Evolutionary conservation across 306 rosid genomes (phyloP), one percentile per base, ranked within the genome.

Genomic region (Glycine latifolia): DNA sequence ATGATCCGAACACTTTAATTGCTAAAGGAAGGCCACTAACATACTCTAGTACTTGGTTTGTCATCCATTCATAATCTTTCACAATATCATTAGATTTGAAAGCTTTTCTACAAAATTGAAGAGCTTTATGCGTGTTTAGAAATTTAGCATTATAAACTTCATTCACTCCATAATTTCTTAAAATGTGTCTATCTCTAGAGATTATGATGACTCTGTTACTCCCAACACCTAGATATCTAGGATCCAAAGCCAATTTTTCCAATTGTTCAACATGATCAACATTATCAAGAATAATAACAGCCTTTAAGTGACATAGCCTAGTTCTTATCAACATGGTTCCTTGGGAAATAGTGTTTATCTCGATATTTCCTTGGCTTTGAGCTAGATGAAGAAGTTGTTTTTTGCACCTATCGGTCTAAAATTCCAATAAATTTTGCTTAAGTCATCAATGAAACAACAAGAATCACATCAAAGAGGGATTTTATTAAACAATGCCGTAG

Each of bases 1-100:
- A 26, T 2, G 1, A 26, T 2, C 2, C 31, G 2, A 84, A 48
- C 4, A 48, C 67, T 73, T 20, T 58, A 39, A 84, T 50, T 8
- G 81, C 84, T 12, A 84, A 65, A 0, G 87, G 82, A 12, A 60
- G 79, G 1, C 74, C 87, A 0, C 16, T 5, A 0, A 46, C 87
- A 61, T 80, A 80, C 2, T 0, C 0, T 6, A 85, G 3, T 7
- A 4, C 41, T 0, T 13, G n/a, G 12, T 2, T 0, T 4, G 56
- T 20, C 31, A 79, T 5, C 1, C 10, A 0, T 60, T 4, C 0
- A 26, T 60, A 26, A 3, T 26, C 66, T 8, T 26, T 10, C 3
- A 2, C 0, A 60, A 60, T 26, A 20, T 60, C 0, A 7, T 26
- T 2, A 4, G 14, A 20, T 20, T 10, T 60, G n/a, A 60, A 60